Evolutionary conservation across 2,329 filamentous ascomycete species (phyloP), one percentile per base, ranked within the genome.

Genomic region (Cladosporium sphaerospermum): DNA sequence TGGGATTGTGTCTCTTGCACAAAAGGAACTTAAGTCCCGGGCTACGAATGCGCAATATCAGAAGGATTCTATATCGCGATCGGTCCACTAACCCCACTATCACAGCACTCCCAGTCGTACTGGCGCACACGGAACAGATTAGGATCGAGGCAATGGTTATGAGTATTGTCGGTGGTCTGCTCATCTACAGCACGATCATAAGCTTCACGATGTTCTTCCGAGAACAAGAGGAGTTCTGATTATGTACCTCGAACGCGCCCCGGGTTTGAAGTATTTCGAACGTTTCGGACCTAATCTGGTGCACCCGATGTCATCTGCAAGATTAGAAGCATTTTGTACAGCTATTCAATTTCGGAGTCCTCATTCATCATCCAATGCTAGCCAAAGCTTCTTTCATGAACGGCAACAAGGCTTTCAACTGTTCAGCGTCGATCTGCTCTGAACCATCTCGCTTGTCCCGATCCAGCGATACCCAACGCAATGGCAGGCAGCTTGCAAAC

Each of bases 141-240:
- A 76, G 83, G 57, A 72, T 86, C 54, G 84, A 89, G 49, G 93
- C 93, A 45, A 95, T 96, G 84, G 76, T 89, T 68, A 99, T 99
- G 93, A 95, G 88, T 49, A 87, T 99, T 63, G 74, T 92, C 49
- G 93, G 93, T 28, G 93, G 93, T 49, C 76, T 96, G 55, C 75
- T 99, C 68, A 99, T 99, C 69, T 99, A 99, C 73, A 89, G 89
- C 54, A 99, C 93, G 45, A 96, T 99, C 69, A 95, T 99, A 73
- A 93, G 88, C 75, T 99, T 99, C 72, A 86, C 88, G 61, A 88
- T 96, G 84, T 99, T 97, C 76, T 99, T 99, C 78, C 87, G 92
- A 69, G 91, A 97, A 73, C 90, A 97, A 70, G 88, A 95, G 68
- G 93, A 97, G 64, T 99, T 97, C 71, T 97, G 49, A 28, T 28